These are phyloP conservation scores for Diaporthe sp. DNA, from an alignment of 2,329 filamentous ascomycete species.

Conservation along the genomic window DNA sequence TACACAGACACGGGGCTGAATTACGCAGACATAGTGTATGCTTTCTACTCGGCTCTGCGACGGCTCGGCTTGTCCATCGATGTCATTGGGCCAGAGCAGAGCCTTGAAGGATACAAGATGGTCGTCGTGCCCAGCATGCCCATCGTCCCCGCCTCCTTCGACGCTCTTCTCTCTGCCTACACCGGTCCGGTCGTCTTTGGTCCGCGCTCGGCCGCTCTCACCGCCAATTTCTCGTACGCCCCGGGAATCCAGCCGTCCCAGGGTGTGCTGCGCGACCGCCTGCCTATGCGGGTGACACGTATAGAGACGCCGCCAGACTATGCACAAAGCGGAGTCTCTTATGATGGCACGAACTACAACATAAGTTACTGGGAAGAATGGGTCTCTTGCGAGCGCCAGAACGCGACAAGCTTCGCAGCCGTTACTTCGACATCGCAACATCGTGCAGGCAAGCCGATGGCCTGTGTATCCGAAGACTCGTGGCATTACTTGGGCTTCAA, in stretches of 20 bases:
- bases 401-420: slow-evolving; percentile 42
- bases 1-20: slow-evolving; percentile 42
- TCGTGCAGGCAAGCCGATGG: slow-evolving; percentile 43
- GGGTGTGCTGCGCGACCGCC: slow-evolving; percentile 41
- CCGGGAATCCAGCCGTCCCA: slow-evolving; percentile 44
- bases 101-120: slow-evolving; percentile 44
- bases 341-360: slow-evolving; percentile 42
- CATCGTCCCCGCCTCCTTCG: slow-evolving; percentile 43
- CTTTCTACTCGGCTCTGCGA: slow-evolving; percentile 45
- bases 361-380: slow-evolving; percentile 45
- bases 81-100: slow-evolving; percentile 43
- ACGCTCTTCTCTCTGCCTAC: slow-evolving; percentile 40
- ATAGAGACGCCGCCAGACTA: slow-evolving; percentile 45
- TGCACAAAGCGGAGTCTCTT: slow-evolving; percentile 43
- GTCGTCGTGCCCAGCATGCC: slow-evolving; percentile 45
- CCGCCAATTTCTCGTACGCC: slow-evolving; percentile 41
- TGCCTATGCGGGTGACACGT: slow-evolving; percentile 45
- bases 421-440: slow-evolving; percentile 44
- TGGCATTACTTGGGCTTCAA: slow-evolving; percentile 46
- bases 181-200: slow-evolving; percentile 44
- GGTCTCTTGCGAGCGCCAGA: slow-evolving; percentile 42
- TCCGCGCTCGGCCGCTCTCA: slow-evolving; percentile 44
- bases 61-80: slow-evolving; percentile 46
- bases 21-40: slow-evolving; percentile 44
- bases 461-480: slow-evolving; percentile 40